phyloP scores from a whole-genome alignment of 2,329 filamentous ascomycete species.

The Aspergillus jensenii region DNA sequence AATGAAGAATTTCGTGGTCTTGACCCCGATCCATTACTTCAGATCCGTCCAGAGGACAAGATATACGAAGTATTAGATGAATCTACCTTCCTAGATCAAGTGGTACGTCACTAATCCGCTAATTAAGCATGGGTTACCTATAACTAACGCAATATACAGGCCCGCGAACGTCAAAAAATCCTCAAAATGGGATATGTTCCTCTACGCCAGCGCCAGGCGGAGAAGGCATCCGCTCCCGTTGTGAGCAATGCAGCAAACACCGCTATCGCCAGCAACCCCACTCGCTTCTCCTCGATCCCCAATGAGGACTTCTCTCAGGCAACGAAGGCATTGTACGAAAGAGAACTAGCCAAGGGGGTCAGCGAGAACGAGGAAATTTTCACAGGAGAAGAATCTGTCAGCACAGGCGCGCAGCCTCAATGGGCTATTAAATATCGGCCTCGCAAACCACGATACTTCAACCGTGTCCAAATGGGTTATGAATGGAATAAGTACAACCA shows the following conservation, averaged over 20 bases:
- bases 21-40: constrained; percentile 67
- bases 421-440: constrained; percentile 86
- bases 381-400: constrained; percentile 79
- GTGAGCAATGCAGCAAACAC: constrained; percentile 39
- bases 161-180: constrained; percentile 59
- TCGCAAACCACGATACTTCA: constrained; percentile 94
- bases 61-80: constrained; percentile 58
- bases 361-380: constrained; percentile 96
- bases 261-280: constrained; percentile 55
- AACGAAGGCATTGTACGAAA: constrained; percentile 85
- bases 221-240: constrained; percentile 33
- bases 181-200: constrained; percentile 68
- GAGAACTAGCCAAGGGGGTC: constrained; percentile 87
- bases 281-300: constrained; percentile 67
- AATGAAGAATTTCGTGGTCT: constrained; percentile 45
- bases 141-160: constrained; percentile 31
- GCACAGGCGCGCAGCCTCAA: constrained; percentile 62
- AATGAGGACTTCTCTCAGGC: constrained; percentile 83
- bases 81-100: constrained; percentile 55
- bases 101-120: constrained; percentile 42
- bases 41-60: constrained; percentile 65
- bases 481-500: constrained; percentile 99
- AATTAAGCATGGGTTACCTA: background rate
- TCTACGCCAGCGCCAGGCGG: constrained; percentile 47
- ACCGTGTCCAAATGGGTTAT: constrained; percentile 97